Base-by-base conservation (phyloP, 2,329 filamentous ascomycete species). In the Ascochyta clinopodiicola region DNA sequence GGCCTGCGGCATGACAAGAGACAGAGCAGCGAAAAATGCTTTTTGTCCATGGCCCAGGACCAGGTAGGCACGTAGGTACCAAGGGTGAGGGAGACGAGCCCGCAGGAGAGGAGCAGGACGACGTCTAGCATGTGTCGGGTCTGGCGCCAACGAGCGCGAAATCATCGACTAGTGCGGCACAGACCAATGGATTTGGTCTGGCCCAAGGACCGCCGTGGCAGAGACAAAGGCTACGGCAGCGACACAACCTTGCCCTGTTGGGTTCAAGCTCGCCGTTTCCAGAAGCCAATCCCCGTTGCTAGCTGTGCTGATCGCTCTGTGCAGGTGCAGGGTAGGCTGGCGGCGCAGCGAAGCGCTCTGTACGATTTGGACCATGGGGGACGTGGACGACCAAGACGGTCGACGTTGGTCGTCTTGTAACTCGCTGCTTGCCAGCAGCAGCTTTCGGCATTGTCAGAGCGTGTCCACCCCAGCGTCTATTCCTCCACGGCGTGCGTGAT, bases 61-160 rank as follows among this genome's bases (percentile, higher is more conserved):
- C 68, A 70, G 63, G 17, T 17, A 17, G 17, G 17, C 17, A 17
- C 17, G 17, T 17, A 17, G 17, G 67, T 67, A 70, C 70, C 71
- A 71, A 71, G 71, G 67, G 61, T 63, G 51, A 66, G 61, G 64
- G 63, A 65, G 57, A 24, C 27, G 17, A 17, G 17, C 17, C 17
- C 17, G 17, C 17, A 17, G 17, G 17, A 17, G 17, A 17, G 17
- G 17, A 17, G 55, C 58, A 59, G 55, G 55, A 65, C 52, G 60
- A 45, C 24, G 52, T 60, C 60, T 61, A 66, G 62, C 32, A 64
- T 69, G 69, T 49, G 65, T 70, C 65, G 67, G 69, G 69, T 67
- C 64, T 71, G 71, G 71, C 72, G 70, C 70, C 70, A 73, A 63
- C 67, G 59, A 59, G 57, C 34, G 45, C 52, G 64, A 63, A 57